phyloP scores from a whole-genome alignment of 2,329 filamentous ascomycete species.

The Botrytis fabae region DNA sequence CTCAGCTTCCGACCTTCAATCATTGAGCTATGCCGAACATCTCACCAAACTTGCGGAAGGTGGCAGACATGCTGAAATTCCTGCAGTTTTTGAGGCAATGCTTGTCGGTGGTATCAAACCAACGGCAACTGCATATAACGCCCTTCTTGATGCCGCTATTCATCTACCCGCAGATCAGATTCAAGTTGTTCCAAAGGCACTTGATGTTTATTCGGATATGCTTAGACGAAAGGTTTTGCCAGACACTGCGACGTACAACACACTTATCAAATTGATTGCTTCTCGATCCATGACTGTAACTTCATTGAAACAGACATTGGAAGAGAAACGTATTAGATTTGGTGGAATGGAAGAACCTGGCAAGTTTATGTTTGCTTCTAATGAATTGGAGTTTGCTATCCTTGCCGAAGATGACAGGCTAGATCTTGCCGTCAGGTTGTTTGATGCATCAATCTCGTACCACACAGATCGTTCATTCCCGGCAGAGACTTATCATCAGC shows the following conservation, averaged over 20 bases:
- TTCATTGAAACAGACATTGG: constrained; percentile 68
- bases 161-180: constrained; percentile 76
- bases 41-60: constrained; percentile 71
- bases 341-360: constrained; percentile 81
- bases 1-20: constrained; percentile 59
- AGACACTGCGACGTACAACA: constrained; percentile 83
- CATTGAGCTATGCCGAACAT: constrained; percentile 72
- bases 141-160: constrained; percentile 80
- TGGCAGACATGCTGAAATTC: constrained; percentile 82
- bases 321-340: constrained; percentile 80
- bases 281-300: constrained; percentile 77
- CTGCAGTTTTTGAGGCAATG: constrained; percentile 87
- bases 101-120: constrained; percentile 79
- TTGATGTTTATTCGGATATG: constrained; percentile 98
- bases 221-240: constrained; percentile 79
- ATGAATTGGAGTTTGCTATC: constrained; percentile 83
- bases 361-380: constrained; percentile 85
- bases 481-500: constrained; percentile 77
- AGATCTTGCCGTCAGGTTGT: constrained; percentile 80
- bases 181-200: constrained; percentile 83
- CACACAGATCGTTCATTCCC: constrained; percentile 63
- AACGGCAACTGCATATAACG: constrained; percentile 86
- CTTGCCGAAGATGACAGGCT: constrained; percentile 85
- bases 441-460: constrained; percentile 70
- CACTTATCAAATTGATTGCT: constrained; percentile 79